Base-by-base conservation (phyloP, 164 flowering plant genomes). In the Echeveria elegans region DNA sequence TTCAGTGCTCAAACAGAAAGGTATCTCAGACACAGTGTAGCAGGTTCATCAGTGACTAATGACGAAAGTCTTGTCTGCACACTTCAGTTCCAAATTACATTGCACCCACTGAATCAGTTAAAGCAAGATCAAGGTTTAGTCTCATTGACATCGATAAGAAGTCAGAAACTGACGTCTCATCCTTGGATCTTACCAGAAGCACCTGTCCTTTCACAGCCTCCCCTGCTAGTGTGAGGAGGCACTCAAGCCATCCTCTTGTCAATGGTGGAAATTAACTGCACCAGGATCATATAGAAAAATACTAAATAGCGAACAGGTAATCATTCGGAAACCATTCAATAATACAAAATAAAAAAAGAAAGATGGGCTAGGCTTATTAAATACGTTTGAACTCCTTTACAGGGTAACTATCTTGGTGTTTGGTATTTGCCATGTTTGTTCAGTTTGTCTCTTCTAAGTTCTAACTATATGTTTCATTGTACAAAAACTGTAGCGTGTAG, bases 11-110 rank as follows among this genome's bases (percentile, higher is more conserved):
- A 80, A 56, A 85, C 92, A 2, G 87, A 85, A 47, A 72, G 79
- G 36, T 76, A 47, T 56, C 70, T 88, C 60, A 81, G 96, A 74
- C 88, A 86, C 37, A 87, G 91, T 70, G 72, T 83, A 63, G 86
- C 84, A 4, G 84, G 88, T 28, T 86, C 89, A 26, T 87, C 86
- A 3, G 74, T 77, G 52, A 79, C 87, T 71, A 93, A 89, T 24
- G 90, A 87, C 21, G 91, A 85, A 59, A 87, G 96, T 82, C 76
- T 83, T 0, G 80, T 81, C 0, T 86, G 92, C 77, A 82, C 87
- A 2, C 88, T 5, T 56, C 86, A n/a, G 75, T 86, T 32, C 89
- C 87, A 23, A 80, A 86, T 69, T 87, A 87, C 78, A 84, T 87
- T 90, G 78, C 81, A 30, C 75, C 86, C 0, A 85, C 93, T 2